phyloP scores from a whole-genome alignment of 345 rosid species.

The Heritiera fomes region DNA sequence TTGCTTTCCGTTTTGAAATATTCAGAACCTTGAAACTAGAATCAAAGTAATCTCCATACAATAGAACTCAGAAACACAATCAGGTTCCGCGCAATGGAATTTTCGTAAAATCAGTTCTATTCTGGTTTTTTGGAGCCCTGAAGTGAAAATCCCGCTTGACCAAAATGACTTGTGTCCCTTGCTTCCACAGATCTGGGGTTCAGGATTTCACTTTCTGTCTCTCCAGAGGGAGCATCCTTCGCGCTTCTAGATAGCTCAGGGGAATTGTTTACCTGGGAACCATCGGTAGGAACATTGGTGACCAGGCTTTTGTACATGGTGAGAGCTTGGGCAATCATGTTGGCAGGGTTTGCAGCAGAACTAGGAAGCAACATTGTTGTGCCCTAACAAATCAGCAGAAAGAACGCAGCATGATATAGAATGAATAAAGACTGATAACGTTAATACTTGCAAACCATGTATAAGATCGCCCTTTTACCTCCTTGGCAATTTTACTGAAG shows the following conservation, averaged over 20 bases:
- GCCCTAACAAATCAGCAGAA: conserved; percentile 42
- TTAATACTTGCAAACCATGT: neutral
- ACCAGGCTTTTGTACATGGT: conserved; percentile 73
- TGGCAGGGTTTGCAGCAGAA: conserved; percentile 60
- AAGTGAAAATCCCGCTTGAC: conserved; percentile 57
- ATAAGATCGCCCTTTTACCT: conserved; percentile 43
- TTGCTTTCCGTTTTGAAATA: neutral
- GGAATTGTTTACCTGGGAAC: conserved; percentile 23
- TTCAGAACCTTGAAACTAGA: neutral
- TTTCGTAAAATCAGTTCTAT: conserved; percentile 14
- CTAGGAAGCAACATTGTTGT: conserved; percentile 92
- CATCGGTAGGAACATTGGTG: conserved; percentile 36
- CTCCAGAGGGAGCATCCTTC: conserved; percentile 27
- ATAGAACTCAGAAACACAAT: too few relatives aligned
- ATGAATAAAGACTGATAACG: neutral
- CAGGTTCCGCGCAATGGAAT: neutral
- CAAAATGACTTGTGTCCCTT: conserved; percentile 18
- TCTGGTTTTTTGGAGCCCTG: conserved; percentile 48
- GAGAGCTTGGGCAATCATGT: conserved; percentile 73
- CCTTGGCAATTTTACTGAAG: conserved; percentile 83
- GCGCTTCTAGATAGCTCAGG: conserved; percentile 26
- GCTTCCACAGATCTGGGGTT: conserved; percentile 25
- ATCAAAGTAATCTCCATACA: too few relatives aligned
- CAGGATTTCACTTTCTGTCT: conserved; percentile 28
- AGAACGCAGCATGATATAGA: neutral